phyloP scores from a whole-genome alignment of 2,329 filamentous ascomycete genomes.

The Juglanconis oblonga region DNA sequence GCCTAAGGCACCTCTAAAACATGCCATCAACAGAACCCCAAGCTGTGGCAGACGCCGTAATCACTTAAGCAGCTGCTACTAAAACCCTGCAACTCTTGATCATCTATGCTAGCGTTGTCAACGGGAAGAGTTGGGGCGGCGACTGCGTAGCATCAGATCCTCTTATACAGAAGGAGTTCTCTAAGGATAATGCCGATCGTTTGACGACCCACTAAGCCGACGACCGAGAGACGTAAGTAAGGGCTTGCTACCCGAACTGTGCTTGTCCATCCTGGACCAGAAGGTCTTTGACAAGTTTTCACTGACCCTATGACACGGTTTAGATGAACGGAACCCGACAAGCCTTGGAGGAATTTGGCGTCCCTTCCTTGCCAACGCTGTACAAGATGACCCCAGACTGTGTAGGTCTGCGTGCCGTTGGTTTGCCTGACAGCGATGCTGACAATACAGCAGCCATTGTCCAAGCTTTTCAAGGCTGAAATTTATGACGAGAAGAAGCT shows the following conservation, averaged over 20 bases:
- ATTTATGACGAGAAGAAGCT: slow-evolving; percentile 25
- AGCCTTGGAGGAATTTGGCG: slow-evolving; percentile 24
- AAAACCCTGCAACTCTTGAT: slow-evolving; percentile 22
- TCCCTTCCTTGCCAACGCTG: slow-evolving; percentile 25
- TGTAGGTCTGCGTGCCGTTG: slow-evolving; percentile 21
- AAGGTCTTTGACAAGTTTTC: neutral
- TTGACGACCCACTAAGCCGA: slow-evolving; percentile 23
- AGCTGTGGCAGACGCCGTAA: slow-evolving; percentile 8
- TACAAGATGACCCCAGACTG: slow-evolving; percentile 24
- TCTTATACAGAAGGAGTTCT: slow-evolving; percentile 24
- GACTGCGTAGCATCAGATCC: slow-evolving; percentile 26
- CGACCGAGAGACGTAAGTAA: slow-evolving; percentile 22
- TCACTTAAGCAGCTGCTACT: slow-evolving; percentile 9
- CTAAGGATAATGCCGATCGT: slow-evolving; percentile 7
- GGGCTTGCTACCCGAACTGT: neutral
- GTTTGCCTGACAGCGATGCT: neutral
- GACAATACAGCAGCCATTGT: slow-evolving; percentile 19
- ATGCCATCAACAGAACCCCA: slow-evolving; percentile 5
- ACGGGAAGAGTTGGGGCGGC: slow-evolving; percentile 25
- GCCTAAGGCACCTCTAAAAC: no score
- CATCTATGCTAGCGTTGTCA: slow-evolving; percentile 24
- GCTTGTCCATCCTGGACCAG: neutral
- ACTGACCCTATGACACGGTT: neutral
- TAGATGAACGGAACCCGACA: slow-evolving; percentile 24
- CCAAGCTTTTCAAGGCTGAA: slow-evolving; percentile 24